Base-by-base conservation (phyloP, 2,329 filamentous ascomycete species). In the Apiospora arundinis region DNA sequence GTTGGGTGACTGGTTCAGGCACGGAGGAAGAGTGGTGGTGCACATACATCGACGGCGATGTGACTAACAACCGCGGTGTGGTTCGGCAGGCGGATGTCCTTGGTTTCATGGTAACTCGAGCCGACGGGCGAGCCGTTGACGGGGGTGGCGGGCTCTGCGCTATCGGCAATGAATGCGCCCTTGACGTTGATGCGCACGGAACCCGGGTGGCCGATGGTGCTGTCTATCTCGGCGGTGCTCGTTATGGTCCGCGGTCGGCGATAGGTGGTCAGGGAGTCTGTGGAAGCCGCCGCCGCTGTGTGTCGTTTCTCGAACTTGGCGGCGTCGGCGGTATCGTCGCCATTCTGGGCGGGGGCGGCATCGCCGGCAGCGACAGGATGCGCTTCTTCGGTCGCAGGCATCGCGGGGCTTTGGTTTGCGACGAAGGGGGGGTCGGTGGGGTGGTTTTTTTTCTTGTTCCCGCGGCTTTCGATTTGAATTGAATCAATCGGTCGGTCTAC, bases 1-100 rank as follows among this genome's bases (percentile, higher is more conserved):
- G 23, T 25, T 23, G 11, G 48, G 11, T 52, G 12, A 14, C 8
- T 32, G 52, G 14, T 56, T 56, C 52, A 56, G 46, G 18, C 28
- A 69, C 37, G 18, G n/a, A 25, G 32, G 28, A 32, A 40, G 21
- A 60, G 68, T 67, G 69, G 72, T 67, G 69, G 72, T 67, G 69
- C 72, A 87, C 92, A 83, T 88, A 97, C 95, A 87, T 99, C 96
- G 73, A 98, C 92, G 69, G 96, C 96, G 76, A 99, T 94, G 85
- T 99, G 96, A 85, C 95, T 98, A 76, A 99, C 95, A 11, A 97
- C 92, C 14, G 93, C 93, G 16, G 94, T 97, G 83, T 99, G 96
- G 82, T 98, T 96, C 40, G 96, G 96, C 72, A 99, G 85, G n/a
- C 96, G 89, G 77, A 99, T 99, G 80, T 98, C 96, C 79, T 94